Evolutionary conservation across 345 rosid species (phyloP).

Genomic region (Citrus mangshanensis): DNA sequence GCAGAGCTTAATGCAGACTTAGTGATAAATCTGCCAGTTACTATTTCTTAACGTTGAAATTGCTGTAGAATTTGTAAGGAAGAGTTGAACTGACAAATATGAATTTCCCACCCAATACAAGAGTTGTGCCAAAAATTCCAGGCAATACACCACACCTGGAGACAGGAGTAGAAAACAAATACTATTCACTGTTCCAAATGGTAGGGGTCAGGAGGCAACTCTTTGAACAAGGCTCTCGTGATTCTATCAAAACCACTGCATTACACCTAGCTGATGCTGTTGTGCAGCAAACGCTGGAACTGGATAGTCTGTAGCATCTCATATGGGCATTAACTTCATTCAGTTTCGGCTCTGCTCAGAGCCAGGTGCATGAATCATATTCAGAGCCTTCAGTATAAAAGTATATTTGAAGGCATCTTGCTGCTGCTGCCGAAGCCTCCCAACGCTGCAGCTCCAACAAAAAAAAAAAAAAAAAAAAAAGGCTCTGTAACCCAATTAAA

Average conservation of each 20-base stretch:
- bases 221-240: neutral
- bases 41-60: too few species aligned
- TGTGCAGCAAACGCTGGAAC: neutral
- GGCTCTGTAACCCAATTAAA: neutral
- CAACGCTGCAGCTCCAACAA: constrained; percentile 47
- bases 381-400: constrained; percentile 67
- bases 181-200: neutral
- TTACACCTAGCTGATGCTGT: neutral
- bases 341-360: constrained; percentile 8
- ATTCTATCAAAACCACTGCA: neutral
- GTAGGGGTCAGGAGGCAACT: neutral
- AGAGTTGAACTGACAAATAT: too few species aligned
- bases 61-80: too few species aligned
- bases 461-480: constrained; percentile 8
- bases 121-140: neutral
- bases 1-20: too few species aligned
- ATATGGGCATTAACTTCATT: neutral
- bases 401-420: constrained; percentile 69
- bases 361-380: constrained; percentile 52
- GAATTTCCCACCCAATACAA: neutral
- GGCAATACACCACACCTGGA: neutral
- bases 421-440: constrained; percentile 81
- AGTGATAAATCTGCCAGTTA: neutral
- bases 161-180: neutral
- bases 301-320: neutral